phyloP scores from a whole-genome alignment of 2,329 filamentous ascomycete species.

The Aspergillus hiratsukae region DNA sequence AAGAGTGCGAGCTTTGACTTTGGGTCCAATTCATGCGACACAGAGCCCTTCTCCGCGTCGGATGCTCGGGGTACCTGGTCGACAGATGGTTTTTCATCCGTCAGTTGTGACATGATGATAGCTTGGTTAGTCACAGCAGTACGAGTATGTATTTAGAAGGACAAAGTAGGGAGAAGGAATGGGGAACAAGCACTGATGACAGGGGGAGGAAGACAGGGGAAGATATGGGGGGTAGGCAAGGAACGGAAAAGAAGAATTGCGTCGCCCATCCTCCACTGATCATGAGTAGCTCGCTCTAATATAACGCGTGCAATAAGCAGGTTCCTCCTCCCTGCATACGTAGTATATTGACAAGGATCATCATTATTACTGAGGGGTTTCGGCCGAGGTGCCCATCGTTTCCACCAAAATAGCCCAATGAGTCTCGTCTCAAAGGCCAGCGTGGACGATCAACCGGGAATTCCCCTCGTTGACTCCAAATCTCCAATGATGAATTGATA shows the following conservation, averaged over 20 bases:
- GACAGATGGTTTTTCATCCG: constrained; percentile 10
- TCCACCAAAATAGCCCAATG: background rate
- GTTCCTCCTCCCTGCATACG: background rate
- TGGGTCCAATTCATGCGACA: background rate
- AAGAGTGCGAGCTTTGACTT: constrained; percentile 16
- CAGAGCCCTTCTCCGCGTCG: constrained; percentile 18
- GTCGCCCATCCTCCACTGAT: background rate
- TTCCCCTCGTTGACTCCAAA: too few relatives aligned
- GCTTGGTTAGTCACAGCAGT: background rate
- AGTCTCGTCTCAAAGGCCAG: background rate
- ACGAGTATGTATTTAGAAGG: background rate
- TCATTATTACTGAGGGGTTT: background rate
- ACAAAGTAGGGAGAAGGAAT: background rate
- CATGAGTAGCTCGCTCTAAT: background rate
- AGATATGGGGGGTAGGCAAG: background rate
- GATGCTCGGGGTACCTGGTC: constrained; percentile 10
- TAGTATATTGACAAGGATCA: background rate
- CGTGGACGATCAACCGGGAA: too few relatives aligned
- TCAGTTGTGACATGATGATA: constrained; percentile 5
- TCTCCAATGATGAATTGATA: background rate
- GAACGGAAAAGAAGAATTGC: background rate
- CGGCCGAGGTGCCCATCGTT: background rate
- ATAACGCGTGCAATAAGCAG: background rate
- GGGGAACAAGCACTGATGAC: background rate
- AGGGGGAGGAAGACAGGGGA: background rate